A percentile compares a stretch with the other conserved stretches of the same genome.
These are phyloP conservation scores for Teratosphaeria gauchensis DNA, from an alignment of 2,329 filamentous ascomycete genomes.

Conservation along the genomic window DNA sequence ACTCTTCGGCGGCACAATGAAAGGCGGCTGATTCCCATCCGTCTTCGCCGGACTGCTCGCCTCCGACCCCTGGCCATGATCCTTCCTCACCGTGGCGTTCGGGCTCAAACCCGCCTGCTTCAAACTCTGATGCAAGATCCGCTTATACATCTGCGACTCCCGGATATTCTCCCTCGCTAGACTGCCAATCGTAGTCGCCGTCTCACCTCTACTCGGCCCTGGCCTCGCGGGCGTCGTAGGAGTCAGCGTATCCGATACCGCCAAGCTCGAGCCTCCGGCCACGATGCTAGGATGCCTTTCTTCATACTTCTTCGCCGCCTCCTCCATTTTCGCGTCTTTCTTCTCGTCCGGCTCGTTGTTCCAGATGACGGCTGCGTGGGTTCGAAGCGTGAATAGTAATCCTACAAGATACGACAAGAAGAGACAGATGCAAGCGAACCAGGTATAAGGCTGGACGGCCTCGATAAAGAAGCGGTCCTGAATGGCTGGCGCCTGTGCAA, in stretches of 20 bases:
- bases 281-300: constrained; percentile 4
- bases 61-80: constrained; percentile 4
- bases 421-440: constrained; percentile 71
- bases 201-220: constrained; percentile 11
- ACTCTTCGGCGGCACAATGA: constrained; percentile 66
- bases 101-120: constrained; percentile 63
- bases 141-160: constrained; percentile 83
- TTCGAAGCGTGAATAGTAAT: constrained; percentile 88
- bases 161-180: constrained; percentile 61
- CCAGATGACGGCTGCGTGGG: constrained; percentile 96
- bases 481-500: constrained; percentile 74
- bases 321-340: constrained; percentile 31
- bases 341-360: constrained; percentile 59
- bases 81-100: constrained; percentile 9
- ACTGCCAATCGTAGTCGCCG: constrained; percentile 16
- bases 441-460: constrained; percentile 88
- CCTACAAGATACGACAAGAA: constrained; percentile 93
- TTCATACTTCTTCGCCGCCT: constrained; percentile 18
- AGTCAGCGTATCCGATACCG: not conserved
- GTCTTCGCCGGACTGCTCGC: constrained; percentile 11
- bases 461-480: constrained; percentile 82
- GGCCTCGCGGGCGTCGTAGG: not conserved
- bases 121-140: constrained; percentile 82
- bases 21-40: constrained; percentile 26
- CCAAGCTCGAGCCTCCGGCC: not conserved